Conservation (phyloP, 2,329 filamentous ascomycete genomes). For the Trichoderma citrinoviride region DNA sequence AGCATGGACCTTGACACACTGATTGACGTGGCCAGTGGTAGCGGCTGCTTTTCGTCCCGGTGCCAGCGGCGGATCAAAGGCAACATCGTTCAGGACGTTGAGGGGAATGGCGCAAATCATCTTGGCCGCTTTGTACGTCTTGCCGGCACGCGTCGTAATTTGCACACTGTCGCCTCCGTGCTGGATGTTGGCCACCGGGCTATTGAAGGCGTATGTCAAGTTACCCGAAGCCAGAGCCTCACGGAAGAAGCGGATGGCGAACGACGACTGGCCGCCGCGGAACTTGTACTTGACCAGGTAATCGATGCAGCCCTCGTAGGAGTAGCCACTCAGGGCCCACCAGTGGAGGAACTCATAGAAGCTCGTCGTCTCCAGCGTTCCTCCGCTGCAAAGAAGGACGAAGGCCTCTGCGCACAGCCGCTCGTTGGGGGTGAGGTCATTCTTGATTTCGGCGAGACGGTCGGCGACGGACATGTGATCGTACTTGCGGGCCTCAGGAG, state of each 20-base stretch:
- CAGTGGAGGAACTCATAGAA: constrained; percentile 18
- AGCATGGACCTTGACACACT: constrained; percentile 15
- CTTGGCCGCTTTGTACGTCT: background rate
- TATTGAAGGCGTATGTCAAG: constrained; percentile 14
- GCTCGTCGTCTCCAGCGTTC: constrained; percentile 13
- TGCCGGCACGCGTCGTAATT: constrained; percentile 6
- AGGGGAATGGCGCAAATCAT: constrained; percentile 17
- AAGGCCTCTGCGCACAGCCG: constrained; percentile 11
- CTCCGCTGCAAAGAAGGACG: constrained; percentile 8
- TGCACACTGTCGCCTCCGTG: constrained; percentile 5
- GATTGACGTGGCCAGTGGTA: constrained; percentile 10
- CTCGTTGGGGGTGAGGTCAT: constrained; percentile 9
- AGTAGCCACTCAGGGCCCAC: constrained; percentile 17
- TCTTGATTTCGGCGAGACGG: constrained; percentile 9
- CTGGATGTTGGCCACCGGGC: background rate
- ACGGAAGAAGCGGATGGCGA: constrained; percentile 13
- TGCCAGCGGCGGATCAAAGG: constrained; percentile 5
- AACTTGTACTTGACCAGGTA: constrained; percentile 16
- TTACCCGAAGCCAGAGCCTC: constrained; percentile 7
- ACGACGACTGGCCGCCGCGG: constrained; percentile 6
- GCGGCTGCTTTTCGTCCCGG: constrained; percentile 7
- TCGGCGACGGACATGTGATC: constrained; percentile 18
- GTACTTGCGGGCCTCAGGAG: constrained; percentile 12
- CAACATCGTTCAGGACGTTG: constrained; percentile 13
- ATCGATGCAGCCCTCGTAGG: constrained; percentile 13